phyloP scores from a whole-genome alignment of 495 filamentous ascomycete species.

The Penicillium macrosclerotiorum region DNA sequence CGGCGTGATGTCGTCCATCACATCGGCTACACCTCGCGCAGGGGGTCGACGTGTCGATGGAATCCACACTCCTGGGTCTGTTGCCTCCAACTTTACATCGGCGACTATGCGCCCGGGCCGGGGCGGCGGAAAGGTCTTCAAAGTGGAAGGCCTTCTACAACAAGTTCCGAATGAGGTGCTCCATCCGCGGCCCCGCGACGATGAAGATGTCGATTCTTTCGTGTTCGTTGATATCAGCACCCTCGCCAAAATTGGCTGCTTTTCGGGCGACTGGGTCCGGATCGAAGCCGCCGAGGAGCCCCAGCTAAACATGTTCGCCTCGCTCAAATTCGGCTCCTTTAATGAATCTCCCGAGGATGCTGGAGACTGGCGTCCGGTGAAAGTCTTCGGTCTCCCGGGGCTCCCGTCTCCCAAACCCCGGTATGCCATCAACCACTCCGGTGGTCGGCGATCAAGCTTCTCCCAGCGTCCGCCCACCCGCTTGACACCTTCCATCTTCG shows the following conservation, averaged over 20 bases:
- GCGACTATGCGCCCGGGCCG: slow-evolving; percentile 68
- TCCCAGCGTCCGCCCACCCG: slow-evolving; percentile 42
- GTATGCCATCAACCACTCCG: slow-evolving; percentile 50
- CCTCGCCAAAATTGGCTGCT: slow-evolving; percentile 85
- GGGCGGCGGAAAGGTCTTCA: slow-evolving; percentile 63
- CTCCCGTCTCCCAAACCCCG: slow-evolving; percentile 48
- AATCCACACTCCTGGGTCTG: slow-evolving; percentile 72
- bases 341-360: slow-evolving; percentile 42
- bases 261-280: slow-evolving; percentile 97
- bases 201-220: slow-evolving; percentile 84
- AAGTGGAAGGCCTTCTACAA: slow-evolving; percentile 70
- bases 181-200: slow-evolving; percentile 75
- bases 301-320: slow-evolving; percentile 51
- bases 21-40: slow-evolving; percentile 69
- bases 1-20: slow-evolving; percentile 68
- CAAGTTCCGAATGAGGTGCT: slow-evolving; percentile 74
- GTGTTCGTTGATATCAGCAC: slow-evolving; percentile 85
- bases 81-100: slow-evolving; percentile 80
- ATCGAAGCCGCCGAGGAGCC: slow-evolving; percentile 72
- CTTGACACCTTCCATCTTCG: slow-evolving; percentile 61
- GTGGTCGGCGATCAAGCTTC: slow-evolving; percentile 51
- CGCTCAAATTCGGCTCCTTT: slow-evolving; percentile 49
- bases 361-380: slow-evolving; percentile 72
- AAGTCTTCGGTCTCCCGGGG: slow-evolving; percentile 84
- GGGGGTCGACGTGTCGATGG: slow-evolving; percentile 62